Percentiles rank a stretch among this genome's conserved stretches.
phyloP scores from a whole-genome alignment of 495 filamentous ascomycete species.

The Astrocystis sublimbata region DNA sequence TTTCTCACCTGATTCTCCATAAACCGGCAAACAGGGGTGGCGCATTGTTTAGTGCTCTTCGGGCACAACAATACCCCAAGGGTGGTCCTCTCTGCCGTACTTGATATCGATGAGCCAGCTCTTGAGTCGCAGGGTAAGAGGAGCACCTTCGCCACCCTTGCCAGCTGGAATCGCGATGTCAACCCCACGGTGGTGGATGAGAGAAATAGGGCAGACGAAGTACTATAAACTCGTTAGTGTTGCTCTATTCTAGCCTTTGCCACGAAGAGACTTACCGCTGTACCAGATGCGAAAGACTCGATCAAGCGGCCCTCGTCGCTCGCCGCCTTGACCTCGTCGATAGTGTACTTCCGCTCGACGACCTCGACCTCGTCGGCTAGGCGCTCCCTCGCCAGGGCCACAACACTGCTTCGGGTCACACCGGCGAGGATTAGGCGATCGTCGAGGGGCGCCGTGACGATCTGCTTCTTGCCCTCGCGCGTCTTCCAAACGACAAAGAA shows the following conservation, averaged over 20 bases:
- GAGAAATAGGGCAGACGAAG: conserved; percentile 75
- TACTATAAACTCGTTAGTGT: conserved; percentile 46
- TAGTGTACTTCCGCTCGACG: conserved; percentile 77
- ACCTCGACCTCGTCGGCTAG: conserved; percentile 65
- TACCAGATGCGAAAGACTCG: conserved; percentile 85
- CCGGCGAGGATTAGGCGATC: conserved; percentile 83
- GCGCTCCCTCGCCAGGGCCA: conserved; percentile 69
- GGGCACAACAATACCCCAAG: conserved; percentile 76
- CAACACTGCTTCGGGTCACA: conserved; percentile 74
- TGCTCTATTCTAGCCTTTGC: no score
- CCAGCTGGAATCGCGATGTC: conserved; percentile 67
- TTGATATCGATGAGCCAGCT: conserved; percentile 79
- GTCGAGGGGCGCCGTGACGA: conserved; percentile 80
- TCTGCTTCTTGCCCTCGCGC: conserved; percentile 63
- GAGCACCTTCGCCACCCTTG: conserved; percentile 57
- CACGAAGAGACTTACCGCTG: conserved; percentile 64
- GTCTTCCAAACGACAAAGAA: conserved; percentile 86
- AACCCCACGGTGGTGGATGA: conserved; percentile 69
- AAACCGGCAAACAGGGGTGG: conserved; percentile 3
- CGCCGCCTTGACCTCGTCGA: conserved; percentile 74
- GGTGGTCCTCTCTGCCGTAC: conserved; percentile 78
- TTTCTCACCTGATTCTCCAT: no score
- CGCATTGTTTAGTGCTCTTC: conserved; percentile 42
- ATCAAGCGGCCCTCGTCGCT: conserved; percentile 72
- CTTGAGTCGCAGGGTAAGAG: conserved; percentile 71